Evolutionary conservation across 768 basidiomycete species (phyloP), one percentile per base, ranked within the genome.

Genomic region (Brasilioporus rufonigricans): DNA sequence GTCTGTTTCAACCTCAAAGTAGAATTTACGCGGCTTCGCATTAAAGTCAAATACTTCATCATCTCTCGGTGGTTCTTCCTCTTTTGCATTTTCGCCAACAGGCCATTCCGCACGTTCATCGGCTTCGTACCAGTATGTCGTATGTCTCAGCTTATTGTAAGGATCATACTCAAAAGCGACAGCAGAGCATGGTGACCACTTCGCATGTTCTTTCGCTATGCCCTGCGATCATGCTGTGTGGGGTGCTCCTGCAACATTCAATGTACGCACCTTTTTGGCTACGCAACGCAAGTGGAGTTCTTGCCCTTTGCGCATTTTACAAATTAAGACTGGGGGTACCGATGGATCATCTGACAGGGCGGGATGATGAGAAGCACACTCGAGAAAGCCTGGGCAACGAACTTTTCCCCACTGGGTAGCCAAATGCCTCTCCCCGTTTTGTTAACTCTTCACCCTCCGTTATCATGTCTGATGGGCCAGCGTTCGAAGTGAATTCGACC

Each of bases 131-230:
- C 97, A 98, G 71, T 97, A 85, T 3, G 89, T 85, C 4, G 97
- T 98, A 73, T 99, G 97, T 50, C 94, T 85, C 31, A 99, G 78
- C 71, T 93, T 93, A 75, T 99, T 99, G 77, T 98, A 82, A 13
- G 97, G 97, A 71, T 99, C 97, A 59, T 99, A 99, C 74, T 99
- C 97, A 60, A 96, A 98, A 9, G 87, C 84, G 18, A 99, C 87
- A 9, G 97, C 93, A 2, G 93, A 90, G 56, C 94, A 91, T 13
- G 97, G 96, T 0, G 93, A 96, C 93, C 96, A 99, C 74, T 99
- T 99, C 13, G 97, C 94, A 67, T 99, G 97, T 69, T 97, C 93
- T 77, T 98, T 98, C 4, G 96, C 93, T 56, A 97, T 87, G 39
- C 96, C 96, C 96, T 98, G 64, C n/a, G 33, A 41, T 21, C 21